Conservation (phyloP, 768 basidiomycete species). For the Pleurotus citrinopileatus region DNA sequence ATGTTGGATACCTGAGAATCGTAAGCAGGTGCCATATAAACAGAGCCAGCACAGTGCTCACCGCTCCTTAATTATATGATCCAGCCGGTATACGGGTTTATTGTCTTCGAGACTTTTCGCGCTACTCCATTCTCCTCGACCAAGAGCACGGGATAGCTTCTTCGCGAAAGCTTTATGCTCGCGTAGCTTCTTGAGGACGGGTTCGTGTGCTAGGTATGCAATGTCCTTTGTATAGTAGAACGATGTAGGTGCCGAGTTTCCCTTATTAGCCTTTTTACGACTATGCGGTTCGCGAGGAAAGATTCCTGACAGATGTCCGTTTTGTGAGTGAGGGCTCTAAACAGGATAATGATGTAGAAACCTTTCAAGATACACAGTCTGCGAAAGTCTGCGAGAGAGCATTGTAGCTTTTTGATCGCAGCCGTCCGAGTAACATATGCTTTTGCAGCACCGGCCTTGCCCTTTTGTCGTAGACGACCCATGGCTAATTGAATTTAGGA, state of each 20-base stretch:
- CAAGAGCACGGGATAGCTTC: slow-evolving; percentile 90
- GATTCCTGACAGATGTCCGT: slow-evolving; percentile 58
- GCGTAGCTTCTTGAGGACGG: slow-evolving; percentile 86
- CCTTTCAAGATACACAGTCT: slow-evolving; percentile 97
- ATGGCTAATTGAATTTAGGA: slow-evolving; percentile 32
- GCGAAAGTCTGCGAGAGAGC: slow-evolving; percentile 94
- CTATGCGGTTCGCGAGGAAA: slow-evolving; percentile 94
- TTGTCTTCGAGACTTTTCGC: slow-evolving; percentile 94
- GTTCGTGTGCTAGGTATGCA: slow-evolving; percentile 95
- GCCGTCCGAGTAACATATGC: slow-evolving; percentile 88
- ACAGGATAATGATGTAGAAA: slow-evolving; percentile 28
- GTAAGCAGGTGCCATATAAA: slow-evolving; percentile 6
- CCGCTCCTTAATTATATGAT: slow-evolving; percentile 98
- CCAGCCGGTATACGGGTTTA: slow-evolving; percentile 86
- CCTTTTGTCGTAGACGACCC: slow-evolving; percentile 81
- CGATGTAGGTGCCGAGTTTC: slow-evolving; percentile 92
- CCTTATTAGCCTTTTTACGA: slow-evolving; percentile 94
- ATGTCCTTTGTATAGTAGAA: slow-evolving; percentile 99
- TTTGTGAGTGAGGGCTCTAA: slow-evolving; percentile 10
- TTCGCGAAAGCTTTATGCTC: slow-evolving; percentile 99
- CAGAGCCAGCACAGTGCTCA: slow-evolving; percentile 30
- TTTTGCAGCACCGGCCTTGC: slow-evolving; percentile 88
- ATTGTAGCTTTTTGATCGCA: slow-evolving; percentile 94
- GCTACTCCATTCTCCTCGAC: slow-evolving; percentile 90
- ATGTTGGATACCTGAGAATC: slow-evolving; percentile 83